Conservation (phyloP, 2,329 filamentous ascomycete genomes). For the Ceratocystiopsis minuta region DNA sequence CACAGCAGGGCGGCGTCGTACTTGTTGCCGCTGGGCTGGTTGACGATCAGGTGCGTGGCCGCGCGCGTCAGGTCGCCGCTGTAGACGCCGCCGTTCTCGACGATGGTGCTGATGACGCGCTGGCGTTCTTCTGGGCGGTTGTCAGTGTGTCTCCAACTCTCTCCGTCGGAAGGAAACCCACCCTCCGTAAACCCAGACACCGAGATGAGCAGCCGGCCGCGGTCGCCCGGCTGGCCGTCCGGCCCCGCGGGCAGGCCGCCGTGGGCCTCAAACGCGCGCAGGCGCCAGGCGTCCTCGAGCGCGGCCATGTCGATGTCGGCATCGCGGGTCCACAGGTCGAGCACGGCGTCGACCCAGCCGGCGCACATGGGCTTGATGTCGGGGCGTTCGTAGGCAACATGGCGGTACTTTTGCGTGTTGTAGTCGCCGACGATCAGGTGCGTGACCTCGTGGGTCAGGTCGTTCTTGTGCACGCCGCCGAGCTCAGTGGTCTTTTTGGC, state of each 20-base stretch:
- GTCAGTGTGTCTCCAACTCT: too few species aligned
- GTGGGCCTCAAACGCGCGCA: slow-evolving; percentile 43
- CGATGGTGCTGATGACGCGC: slow-evolving; percentile 49
- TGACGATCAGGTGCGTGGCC: slow-evolving; percentile 77
- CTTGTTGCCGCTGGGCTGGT: slow-evolving; percentile 66
- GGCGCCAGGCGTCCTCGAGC: slow-evolving; percentile 47
- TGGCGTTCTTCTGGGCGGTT: slow-evolving; percentile 43
- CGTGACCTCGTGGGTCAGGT: slow-evolving; percentile 89
- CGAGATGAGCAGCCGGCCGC: slow-evolving; percentile 30
- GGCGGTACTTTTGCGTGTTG: slow-evolving; percentile 84
- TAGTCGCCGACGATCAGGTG: slow-evolving; percentile 84
- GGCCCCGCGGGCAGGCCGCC: slow-evolving; percentile 21
- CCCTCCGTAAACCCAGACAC: slow-evolving; percentile 39
- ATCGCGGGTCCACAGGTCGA: slow-evolving; percentile 63
- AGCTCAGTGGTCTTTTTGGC: slow-evolving; percentile 54
- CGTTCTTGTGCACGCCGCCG: slow-evolving; percentile 72
- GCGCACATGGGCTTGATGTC: slow-evolving; percentile 71
- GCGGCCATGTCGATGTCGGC: slow-evolving; percentile 52
- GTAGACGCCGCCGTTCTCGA: slow-evolving; percentile 61
- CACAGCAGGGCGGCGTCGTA: slow-evolving; percentile 76
- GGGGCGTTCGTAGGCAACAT: slow-evolving; percentile 74
- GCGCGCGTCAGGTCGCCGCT: slow-evolving; percentile 70
- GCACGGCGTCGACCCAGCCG: slow-evolving; percentile 71
- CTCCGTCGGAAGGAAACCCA: too few species aligned
- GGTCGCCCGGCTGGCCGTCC: slow-evolving; percentile 13